Evolutionary conservation across 306 rosid genomes (phyloP).

Genomic region (Lathyrus aphaca): DNA sequence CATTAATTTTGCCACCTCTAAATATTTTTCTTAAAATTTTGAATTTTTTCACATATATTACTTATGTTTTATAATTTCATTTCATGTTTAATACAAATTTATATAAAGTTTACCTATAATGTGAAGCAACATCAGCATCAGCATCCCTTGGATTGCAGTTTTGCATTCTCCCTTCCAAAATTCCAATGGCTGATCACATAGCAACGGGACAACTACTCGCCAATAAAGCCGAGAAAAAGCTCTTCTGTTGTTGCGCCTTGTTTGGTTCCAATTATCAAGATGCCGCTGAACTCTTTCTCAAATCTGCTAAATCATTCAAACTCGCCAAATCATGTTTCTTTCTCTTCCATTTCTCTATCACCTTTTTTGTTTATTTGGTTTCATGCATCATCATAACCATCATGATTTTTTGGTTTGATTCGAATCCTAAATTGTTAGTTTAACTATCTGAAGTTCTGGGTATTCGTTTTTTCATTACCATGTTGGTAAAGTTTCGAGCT

Average conservation of each 20-base stretch:
- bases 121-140: not conserved
- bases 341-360: not conserved
- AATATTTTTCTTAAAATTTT: too few relatives aligned
- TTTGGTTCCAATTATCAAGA: conserved; percentile 53
- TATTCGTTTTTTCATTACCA: not conserved
- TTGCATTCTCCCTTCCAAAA: not conserved
- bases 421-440: not conserved
- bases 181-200: conserved; percentile 44
- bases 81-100: not conserved
- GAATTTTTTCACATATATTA: too few relatives aligned
- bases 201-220: conserved; percentile 49
- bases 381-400: not conserved
- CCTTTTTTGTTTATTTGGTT: not conserved
- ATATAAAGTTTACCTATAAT: not conserved
- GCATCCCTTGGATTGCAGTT: not conserved
- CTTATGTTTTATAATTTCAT: too few relatives aligned
- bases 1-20: too few relatives aligned
- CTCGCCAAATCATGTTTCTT: conserved; percentile 55
- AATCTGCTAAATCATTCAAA: conserved; percentile 59
- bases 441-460: conserved; percentile 14
- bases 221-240: conserved; percentile 52
- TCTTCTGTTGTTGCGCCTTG: conserved; percentile 43
- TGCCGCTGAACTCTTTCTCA: conserved; percentile 50
- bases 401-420: conserved; percentile 23
- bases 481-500: not conserved